Evolutionary conservation across 352 stramenopile genomes (phyloP).

Genomic region (Globisporangium emineosum): DNA sequence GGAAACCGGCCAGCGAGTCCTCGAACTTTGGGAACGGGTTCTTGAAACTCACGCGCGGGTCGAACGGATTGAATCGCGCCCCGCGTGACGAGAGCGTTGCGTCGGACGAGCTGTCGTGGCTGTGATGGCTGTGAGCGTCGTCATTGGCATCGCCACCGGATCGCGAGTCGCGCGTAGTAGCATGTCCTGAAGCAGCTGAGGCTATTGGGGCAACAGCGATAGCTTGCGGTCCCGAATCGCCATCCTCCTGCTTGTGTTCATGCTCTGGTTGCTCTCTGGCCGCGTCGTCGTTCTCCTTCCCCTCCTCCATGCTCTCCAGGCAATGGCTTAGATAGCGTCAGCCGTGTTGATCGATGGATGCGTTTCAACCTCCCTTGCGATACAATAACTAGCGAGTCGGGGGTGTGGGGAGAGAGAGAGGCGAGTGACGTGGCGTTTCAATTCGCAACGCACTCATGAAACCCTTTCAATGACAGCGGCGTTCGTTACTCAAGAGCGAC

Average conservation of each 20-base stretch:
- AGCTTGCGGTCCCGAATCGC: not conserved
- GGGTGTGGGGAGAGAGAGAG: not conserved
- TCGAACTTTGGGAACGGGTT: slow-evolving; percentile 54
- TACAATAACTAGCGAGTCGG: too few relatives aligned
- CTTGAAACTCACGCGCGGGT: slow-evolving; percentile 28
- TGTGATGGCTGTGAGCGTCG: not conserved
- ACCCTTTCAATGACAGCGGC: not conserved
- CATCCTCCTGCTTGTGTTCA: not conserved
- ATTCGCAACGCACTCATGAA: not conserved
- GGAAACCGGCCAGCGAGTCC: slow-evolving; percentile 28
- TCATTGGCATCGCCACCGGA: not conserved
- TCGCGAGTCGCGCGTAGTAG: not conserved
- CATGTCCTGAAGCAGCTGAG: not conserved
- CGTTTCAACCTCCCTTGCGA: not conserved
- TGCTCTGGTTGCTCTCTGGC: not conserved
- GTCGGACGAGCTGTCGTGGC: too few relatives aligned
- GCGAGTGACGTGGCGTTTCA: slow-evolving; percentile 12
- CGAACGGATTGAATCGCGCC: slow-evolving; percentile 37
- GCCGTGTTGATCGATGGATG: not conserved
- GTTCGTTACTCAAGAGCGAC: not conserved
- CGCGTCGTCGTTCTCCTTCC: not conserved
- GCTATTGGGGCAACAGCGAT: too few relatives aligned
- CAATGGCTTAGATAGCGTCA: not conserved
- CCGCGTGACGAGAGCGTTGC: not conserved
- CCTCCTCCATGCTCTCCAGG: not conserved